phyloP scores from a whole-genome alignment of 75 land plant genomes.

The Sequoia sempervirens region DNA sequence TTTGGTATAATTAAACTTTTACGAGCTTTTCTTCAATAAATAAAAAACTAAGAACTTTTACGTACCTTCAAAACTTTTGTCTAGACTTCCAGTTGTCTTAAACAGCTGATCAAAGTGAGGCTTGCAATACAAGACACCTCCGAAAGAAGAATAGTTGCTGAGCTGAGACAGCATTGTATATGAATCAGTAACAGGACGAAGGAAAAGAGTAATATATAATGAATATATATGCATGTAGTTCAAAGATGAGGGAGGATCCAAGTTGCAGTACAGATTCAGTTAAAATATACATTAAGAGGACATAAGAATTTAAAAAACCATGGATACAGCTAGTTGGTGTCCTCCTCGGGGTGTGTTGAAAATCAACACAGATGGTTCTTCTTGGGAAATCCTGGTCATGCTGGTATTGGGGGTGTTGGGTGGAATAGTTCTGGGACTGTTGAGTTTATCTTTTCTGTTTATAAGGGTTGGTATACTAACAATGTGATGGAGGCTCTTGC shows the following conservation, averaged over 20 bases:
- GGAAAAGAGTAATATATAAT: not conserved
- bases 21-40: no score
- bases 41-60: not conserved
- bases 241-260: not conserved
- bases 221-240: not conserved
- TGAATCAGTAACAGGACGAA: not conserved
- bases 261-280: not conserved
- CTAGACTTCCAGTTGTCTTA: slow-evolving; percentile 83
- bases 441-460: no score
- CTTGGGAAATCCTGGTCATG: no score
- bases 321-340: not conserved
- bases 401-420: no score
- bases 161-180: slow-evolving; percentile 38
- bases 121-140: slow-evolving; percentile 88
- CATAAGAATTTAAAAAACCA: not conserved
- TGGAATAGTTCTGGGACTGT: no score
- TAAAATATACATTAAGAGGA: not conserved
- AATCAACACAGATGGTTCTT: no score
- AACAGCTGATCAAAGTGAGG: slow-evolving; percentile 93
- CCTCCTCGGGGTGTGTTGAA: no score
- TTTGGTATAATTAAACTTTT: not conserved
- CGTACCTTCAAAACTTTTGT: slow-evolving; percentile 82
- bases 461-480: no score
- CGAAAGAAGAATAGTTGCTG: slow-evolving; percentile 71
- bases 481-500: no score